Base-by-base conservation (phyloP, 306 rosid species). In the Vigna angularis region DNA sequence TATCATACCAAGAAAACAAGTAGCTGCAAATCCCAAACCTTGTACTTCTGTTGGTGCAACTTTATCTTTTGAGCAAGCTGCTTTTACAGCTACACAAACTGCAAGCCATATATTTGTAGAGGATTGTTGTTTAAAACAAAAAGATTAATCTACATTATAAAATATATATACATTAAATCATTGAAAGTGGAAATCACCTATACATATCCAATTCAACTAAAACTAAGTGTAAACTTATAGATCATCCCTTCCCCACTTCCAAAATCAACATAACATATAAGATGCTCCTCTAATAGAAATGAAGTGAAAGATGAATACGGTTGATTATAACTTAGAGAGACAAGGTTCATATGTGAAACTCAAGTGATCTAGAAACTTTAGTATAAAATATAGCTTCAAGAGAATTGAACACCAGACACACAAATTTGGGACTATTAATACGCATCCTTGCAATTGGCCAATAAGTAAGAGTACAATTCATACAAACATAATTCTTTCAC, bases 21-120 rank as follows among this genome's bases (percentile, higher is more conserved):
- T 95, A 68, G 98, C 98, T 5, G 96, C 88, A 78, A 95, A 95
- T 70, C 98, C 98, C 64, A 92, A 75, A 75, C 97, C 88, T 78
- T 83, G 88, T 63, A 92, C 96, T 88, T 92, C 98, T 49, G 83
- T 83, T 44, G 87, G 86, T 1, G 87, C 84, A 76, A 91, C 89
- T 15, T 92, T 32, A 55, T 93, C 98, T 40, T 77, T 77, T 61
- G 96, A 87, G 84, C 96, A 92, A 18, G 96, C 93, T 34, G 89
- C 80, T 85, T 86, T 95, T 57, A 95, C 97, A 59, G 98, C 93
- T 11, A 88, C 93, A 84, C 98, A 87, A 71, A 95, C 87, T 53
- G 98, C 93, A 79, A 81, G 98, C 98, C 98, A 95, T 74, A 95
- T 95, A 87, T 92, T 98, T 16, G 98, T 92, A 56, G 98, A 95